These are phyloP conservation scores for Apophysomyces elegans DNA, from an alignment of 371 early-diverging fungal species.

Conservation along the genomic window DNA sequence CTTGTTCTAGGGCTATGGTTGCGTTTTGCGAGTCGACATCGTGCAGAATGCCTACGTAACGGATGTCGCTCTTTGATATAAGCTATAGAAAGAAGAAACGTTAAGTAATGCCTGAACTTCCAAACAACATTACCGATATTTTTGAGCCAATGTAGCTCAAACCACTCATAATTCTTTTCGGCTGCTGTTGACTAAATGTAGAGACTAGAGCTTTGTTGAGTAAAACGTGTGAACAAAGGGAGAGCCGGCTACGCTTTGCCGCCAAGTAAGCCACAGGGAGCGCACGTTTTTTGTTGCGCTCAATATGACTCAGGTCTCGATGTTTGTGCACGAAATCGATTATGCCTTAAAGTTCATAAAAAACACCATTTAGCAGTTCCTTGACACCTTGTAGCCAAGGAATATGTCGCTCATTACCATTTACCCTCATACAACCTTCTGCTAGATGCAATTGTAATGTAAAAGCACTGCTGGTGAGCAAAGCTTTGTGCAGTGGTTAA, in stretches of 20 bases:
- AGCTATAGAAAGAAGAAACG: constrained; percentile 10
- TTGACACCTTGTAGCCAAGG: too few species aligned
- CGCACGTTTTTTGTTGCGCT: too few species aligned
- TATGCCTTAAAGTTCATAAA: too few species aligned
- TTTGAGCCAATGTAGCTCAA: constrained; percentile 28
- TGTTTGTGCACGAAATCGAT: too few species aligned
- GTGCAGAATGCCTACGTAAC: constrained; percentile 85
- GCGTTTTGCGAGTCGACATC: constrained; percentile 79
- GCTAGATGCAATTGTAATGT: too few species aligned
- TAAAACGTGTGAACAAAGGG: constrained; percentile 7
- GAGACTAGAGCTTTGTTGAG: background rate
- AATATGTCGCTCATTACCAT: too few species aligned
- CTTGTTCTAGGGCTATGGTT: constrained; percentile 82
- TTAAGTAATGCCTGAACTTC: background rate
- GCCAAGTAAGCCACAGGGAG: too few species aligned
- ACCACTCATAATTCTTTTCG: constrained; percentile 20
- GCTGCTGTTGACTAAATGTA: background rate
- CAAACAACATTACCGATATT: constrained; percentile 20
- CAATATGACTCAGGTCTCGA: too few species aligned
- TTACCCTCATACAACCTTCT: too few species aligned
- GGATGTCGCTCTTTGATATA: constrained; percentile 67
- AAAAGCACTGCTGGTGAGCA: too few species aligned
- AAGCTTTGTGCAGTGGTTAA: too few species aligned
- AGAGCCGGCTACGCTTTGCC: background rate
- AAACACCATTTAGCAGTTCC: too few species aligned